Percentiles rank a stretch among this genome's conserved stretches.
These are phyloP conservation scores for Dendrobium officinale DNA, from an alignment of 106 monocot genomes.

Conservation along the genomic window DNA sequence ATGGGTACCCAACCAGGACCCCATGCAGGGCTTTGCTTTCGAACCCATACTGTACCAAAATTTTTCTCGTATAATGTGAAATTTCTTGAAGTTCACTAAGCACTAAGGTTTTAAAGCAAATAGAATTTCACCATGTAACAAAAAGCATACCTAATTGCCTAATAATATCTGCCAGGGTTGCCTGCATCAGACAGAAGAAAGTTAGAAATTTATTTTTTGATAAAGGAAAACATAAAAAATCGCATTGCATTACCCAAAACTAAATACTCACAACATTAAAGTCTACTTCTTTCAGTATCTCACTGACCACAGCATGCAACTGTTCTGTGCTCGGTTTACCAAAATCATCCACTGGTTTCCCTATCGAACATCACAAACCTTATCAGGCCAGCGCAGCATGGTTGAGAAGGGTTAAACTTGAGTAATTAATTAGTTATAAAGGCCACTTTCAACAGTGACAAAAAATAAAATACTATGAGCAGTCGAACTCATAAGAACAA, in stretches of 20 bases:
- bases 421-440: too few species aligned
- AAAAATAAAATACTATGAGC: too few species aligned
- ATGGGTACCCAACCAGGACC: too few species aligned
- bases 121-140: neutral
- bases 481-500: too few species aligned
- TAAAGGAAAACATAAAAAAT: neutral
- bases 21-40: too few species aligned
- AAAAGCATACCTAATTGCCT: conserved; percentile 67
- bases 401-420: too few species aligned
- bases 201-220: neutral
- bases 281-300: conserved; percentile 84
- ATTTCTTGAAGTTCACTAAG: neutral
- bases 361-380: neutral
- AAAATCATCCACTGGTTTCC: conserved; percentile 15
- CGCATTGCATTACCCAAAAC: neutral
- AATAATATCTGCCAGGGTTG: conserved; percentile 88
- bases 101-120: neutral
- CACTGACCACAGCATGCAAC: conserved; percentile 52
- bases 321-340: conserved; percentile 56
- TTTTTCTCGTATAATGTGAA: neutral
- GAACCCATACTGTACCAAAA: too few species aligned
- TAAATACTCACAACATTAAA: conserved; percentile 32
- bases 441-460: too few species aligned
- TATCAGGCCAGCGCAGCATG: neutral
- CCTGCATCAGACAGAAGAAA: conserved; percentile 38